Evolutionary conservation across 495 filamentous ascomycete species (phyloP).

Genomic region (Daldinia loculata): DNA sequence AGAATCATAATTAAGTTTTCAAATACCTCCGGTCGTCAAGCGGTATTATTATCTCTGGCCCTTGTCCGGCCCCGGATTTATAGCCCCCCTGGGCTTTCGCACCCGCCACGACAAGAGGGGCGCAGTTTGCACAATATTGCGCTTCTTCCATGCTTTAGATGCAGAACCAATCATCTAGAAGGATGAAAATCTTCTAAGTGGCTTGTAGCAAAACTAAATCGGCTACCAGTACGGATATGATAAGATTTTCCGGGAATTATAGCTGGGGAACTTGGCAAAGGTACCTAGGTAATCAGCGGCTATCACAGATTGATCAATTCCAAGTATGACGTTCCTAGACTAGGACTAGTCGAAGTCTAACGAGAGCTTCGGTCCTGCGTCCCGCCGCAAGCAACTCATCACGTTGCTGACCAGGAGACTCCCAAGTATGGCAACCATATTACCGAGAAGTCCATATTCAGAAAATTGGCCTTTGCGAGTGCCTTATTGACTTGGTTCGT

Average conservation of each 20-base stretch:
- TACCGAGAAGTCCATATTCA: too few species aligned
- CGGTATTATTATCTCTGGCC: not conserved
- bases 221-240: not conserved
- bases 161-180: not conserved
- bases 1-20: not conserved
- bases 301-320: not conserved
- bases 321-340: not conserved
- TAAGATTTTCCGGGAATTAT: not conserved
- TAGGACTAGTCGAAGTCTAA: constrained; percentile 20
- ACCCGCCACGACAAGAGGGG: not conserved
- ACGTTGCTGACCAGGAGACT: not conserved
- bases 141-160: not conserved
- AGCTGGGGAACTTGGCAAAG: not conserved
- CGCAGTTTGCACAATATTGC: not conserved
- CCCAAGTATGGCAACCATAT: constrained; percentile 23
- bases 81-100: not conserved
- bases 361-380: constrained; percentile 12
- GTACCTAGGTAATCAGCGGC: not conserved
- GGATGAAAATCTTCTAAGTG: not conserved
- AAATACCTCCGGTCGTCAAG: not conserved
- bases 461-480: too few species aligned
- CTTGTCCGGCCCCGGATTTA: not conserved
- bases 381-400: constrained; percentile 1
- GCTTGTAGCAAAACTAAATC: not conserved
- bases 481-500: too few species aligned